Percentiles rank a stretch among this genome's conserved stretches.
These are phyloP conservation scores for Allium fistulosum DNA, from an alignment of 106 monocot species.

Conservation along the genomic window DNA sequence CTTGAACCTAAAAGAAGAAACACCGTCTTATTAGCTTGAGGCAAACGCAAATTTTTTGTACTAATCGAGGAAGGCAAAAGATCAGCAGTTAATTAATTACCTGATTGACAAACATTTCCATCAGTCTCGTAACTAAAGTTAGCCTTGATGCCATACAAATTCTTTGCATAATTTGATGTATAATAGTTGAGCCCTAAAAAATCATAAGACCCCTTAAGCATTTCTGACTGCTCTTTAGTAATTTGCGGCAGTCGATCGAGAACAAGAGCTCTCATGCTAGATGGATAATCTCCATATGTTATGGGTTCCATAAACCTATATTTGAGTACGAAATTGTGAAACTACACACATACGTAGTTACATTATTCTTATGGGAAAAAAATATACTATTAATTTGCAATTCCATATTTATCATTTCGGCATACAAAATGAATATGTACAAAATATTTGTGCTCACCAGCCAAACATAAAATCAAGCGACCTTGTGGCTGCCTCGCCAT, in stretches of 20 bases:
- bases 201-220: constrained; percentile 29
- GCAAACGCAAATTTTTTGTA: no score
- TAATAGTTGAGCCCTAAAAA: constrained; percentile 47
- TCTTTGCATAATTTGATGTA: constrained; percentile 15
- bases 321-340: neutral
- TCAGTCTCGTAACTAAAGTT: no score
- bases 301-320: constrained; percentile 41
- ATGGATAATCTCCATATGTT: constrained; percentile 31
- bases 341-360: no score
- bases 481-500: neutral
- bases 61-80: no score
- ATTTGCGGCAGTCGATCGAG: constrained; percentile 23
- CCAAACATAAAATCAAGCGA: constrained; percentile 3
- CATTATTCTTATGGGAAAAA: neutral
- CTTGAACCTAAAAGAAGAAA: no score
- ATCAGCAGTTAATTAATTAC: no score
- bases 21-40: no score
- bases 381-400: neutral
- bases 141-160: no score
- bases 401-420: neutral
- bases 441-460: neutral
- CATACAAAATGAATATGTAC: neutral
- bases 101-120: no score
- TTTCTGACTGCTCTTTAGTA: constrained; percentile 13
- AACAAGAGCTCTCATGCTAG: constrained; percentile 24